phyloP scores from a whole-genome alignment of 768 basidiomycete species.

The Lactarius deliciosus region DNA sequence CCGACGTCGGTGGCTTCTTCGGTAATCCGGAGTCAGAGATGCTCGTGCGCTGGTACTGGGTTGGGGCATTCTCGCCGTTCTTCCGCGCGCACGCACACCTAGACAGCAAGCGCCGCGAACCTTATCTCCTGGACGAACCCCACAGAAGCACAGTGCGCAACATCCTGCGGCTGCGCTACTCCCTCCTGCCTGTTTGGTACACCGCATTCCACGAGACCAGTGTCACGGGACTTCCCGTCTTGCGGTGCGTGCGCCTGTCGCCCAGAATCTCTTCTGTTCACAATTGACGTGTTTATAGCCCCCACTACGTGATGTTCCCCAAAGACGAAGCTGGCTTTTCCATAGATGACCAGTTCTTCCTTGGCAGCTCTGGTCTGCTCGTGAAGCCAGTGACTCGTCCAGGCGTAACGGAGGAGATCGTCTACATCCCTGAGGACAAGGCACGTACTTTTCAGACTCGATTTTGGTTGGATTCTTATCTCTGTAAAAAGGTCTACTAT shows the following conservation, averaged over 20 bases:
- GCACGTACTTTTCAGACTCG: conserved; percentile 38
- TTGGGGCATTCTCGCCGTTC: conserved; percentile 94
- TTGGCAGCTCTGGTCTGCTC: conserved; percentile 85
- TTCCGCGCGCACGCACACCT: conserved; percentile 98
- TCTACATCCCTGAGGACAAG: conserved; percentile 89
- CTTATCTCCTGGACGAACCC: conserved; percentile 88
- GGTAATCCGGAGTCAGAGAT: conserved; percentile 94
- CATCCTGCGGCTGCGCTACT: conserved; percentile 78
- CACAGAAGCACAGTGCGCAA: conserved; percentile 81
- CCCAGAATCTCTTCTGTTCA: neutral
- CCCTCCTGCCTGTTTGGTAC: conserved; percentile 92
- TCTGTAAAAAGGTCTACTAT: conserved; percentile 72
- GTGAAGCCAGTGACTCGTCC: conserved; percentile 86
- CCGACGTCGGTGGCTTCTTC: conserved; percentile 99
- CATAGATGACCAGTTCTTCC: conserved; percentile 92
- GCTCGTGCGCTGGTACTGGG: conserved; percentile 96
- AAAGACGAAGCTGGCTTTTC: conserved; percentile 81
- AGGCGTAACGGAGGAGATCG: conserved; percentile 61
- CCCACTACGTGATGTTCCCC: conserved; percentile 96
- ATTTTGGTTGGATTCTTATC: neutral
- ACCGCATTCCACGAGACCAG: conserved; percentile 93
- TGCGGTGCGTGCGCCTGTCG: conserved; percentile 54
- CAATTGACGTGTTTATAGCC: conserved; percentile 48
- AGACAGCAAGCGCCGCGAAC: conserved; percentile 96
- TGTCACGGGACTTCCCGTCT: conserved; percentile 74